Evolutionary conservation across 768 basidiomycete genomes (phyloP), one percentile per base, ranked within the genome.

Genomic region (Leccinum pellstonianum): DNA sequence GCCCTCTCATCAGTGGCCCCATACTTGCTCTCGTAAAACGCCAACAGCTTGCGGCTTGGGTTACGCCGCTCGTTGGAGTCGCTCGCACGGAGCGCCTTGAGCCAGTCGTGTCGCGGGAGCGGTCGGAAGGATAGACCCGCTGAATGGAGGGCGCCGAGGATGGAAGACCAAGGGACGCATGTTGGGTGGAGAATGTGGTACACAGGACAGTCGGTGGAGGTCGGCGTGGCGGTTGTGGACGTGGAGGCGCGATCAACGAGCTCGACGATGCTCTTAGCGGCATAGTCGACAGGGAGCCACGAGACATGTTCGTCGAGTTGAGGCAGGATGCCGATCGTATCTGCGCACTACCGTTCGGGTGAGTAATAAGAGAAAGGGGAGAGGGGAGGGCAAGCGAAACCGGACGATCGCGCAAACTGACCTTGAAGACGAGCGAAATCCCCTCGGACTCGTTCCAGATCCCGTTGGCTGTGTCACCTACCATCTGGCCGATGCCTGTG

Each of bases 211-310:
- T 43, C 9, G 9, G 41, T 43, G n/a, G n/a, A 43, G n/a, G 0
- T n/a, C 9, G n/a, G 0, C 1, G 10, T 43, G 54, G 3, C 54
- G 62, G 7, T 67, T 64, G 31, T 67, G 53, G 43, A 73, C 23
- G 12, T 72, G 56, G n/a, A 11, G 37, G 64, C 56, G 15, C 64
- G 53, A 1, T 50, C 54, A 5, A 80, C 71, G 41, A 43, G 74
- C 59, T 85, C 81, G 41, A 73, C 63, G 61, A 85, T 81, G 17
- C 75, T 76, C 35, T 71, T 71, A 8, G 77, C 83, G 1, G 83
- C 83, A 54, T 73, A 75, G 70, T 86, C 77, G 54, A 84, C 81
- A 0, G 84, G 82, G 2, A 85, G 73, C 82, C 83, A 85, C 0
- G 80, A 63, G 19, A 68, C 65, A 4, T 27, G 66, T 65, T 79